Evolutionary conservation across 1,139 yeast species (phyloP), one percentile per base, ranked within the genome.

Genomic region (Yamadazyma membranifaciens): DNA sequence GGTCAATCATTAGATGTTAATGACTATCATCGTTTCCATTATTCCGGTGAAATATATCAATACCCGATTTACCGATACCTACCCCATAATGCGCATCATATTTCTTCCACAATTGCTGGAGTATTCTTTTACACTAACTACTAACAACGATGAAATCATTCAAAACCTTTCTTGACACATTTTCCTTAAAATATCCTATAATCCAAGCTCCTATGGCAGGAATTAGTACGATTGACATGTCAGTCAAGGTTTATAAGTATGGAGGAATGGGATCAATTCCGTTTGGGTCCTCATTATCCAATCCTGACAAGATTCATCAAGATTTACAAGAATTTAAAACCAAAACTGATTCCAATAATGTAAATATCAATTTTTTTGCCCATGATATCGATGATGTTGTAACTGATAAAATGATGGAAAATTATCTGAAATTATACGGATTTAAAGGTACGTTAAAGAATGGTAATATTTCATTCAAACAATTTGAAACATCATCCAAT

Each of bases 141-240:
- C 7, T 20, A 5, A 20, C 7, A 34, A 16, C 4, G 13, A 46
- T 46, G 50, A 46, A 44, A 28, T 33, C 47, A 3, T 37, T 30
- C 33, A 42, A 35, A 31, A 39, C 27, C 9, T 40, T 47, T 9
- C 25, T 42, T 4, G 38, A 45, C 5, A 34, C 40, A 6, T 17
- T 46, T 9, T 43, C 44, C 6, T 13, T 44, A 9, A 47, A 37
- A 13, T 43, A 34, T 26, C 80, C 80, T 2, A 56, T 76, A 2
- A 55, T 75, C 28, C 79, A 74, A 48, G 65, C 80, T 1, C 81
- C 81, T 25, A 76, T 76, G 81, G 80, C 80, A 0, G 80, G 80
- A 1, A 63, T 74, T 1, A 60, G 72, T 17, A 73, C 77, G 0
- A 57, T 65, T 1, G 56, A 57, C 26, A 50, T 75, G 42, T 76